Conservation (phyloP, 2,329 filamentous ascomycete genomes). For the Fusarium sp. region DNA sequence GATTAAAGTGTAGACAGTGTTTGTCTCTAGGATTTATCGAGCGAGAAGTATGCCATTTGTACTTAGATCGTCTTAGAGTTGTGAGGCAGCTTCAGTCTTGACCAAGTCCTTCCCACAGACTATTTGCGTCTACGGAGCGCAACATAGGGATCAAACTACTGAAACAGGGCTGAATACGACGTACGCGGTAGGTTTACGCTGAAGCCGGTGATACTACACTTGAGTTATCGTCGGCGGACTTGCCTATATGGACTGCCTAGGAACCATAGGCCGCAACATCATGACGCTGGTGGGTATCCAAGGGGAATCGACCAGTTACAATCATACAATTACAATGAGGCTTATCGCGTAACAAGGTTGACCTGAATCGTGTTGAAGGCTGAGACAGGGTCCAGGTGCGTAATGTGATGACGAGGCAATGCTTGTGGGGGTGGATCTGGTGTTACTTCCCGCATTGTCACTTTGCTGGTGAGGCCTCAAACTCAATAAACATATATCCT, state of each 20-base stretch:
- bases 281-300: background rate
- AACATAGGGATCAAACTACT: background rate
- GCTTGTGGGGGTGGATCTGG: background rate
- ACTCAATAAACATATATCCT: background rate
- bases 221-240: background rate
- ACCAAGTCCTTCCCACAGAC: background rate
- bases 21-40: background rate
- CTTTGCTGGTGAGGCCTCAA: background rate
- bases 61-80: background rate
- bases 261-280: background rate
- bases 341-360: background rate
- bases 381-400: background rate
- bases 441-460: background rate
- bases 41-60: background rate
- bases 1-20: background rate
- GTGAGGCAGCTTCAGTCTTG: background rate
- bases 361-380: background rate
- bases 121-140: background rate
- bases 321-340: background rate
- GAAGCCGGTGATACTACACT: background rate
- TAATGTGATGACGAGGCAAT: background rate
- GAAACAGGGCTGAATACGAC: background rate
- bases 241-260: background rate
- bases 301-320: background rate
- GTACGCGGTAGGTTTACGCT: background rate